A percentile compares a stretch with the other conserved stretches of the same genome.
phyloP scores from a whole-genome alignment of 345 rosid genomes.

The Citrus cavaleriei region DNA sequence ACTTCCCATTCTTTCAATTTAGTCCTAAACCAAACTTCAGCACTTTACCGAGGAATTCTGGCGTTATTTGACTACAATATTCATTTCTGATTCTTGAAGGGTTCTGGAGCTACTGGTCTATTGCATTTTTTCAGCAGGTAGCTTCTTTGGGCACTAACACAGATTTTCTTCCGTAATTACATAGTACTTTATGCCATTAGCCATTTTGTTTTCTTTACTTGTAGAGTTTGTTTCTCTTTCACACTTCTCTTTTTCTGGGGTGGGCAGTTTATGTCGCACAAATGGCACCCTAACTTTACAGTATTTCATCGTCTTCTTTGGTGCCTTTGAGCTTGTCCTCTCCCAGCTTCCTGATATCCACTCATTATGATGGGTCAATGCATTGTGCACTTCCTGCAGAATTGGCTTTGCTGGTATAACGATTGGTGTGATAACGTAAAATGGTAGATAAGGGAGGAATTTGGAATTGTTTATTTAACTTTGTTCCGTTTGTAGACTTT shows the following conservation, averaged over 20 bases:
- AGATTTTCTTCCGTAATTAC: background rate
- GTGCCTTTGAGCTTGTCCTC: constrained; percentile 41
- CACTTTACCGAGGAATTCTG: background rate
- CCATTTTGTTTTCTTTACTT: background rate
- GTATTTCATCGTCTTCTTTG: constrained; percentile 45
- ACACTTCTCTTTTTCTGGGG: background rate
- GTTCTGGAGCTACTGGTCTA: constrained; percentile 46
- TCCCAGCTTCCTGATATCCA: constrained; percentile 53
- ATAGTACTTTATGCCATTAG: background rate
- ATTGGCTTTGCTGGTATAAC: constrained; percentile 50
- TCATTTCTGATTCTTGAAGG: constrained; percentile 34
- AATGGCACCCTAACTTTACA: constrained; percentile 40
- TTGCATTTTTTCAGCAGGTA: constrained; percentile 53
- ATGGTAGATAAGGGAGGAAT: constrained; percentile 20
- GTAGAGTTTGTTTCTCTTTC: background rate
- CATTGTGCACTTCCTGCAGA: constrained; percentile 40
- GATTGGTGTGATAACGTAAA: constrained; percentile 41
- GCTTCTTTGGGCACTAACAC: constrained; percentile 56
- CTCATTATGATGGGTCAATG: constrained; percentile 50
- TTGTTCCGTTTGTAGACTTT: background rate
- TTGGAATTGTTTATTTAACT: background rate
- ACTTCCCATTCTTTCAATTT: background rate
- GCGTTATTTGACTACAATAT: background rate
- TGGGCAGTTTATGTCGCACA: constrained; percentile 28
- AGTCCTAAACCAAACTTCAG: background rate